Conservation (phyloP, 2,329 filamentous ascomycete genomes). For the Cytospora piceae region DNA sequence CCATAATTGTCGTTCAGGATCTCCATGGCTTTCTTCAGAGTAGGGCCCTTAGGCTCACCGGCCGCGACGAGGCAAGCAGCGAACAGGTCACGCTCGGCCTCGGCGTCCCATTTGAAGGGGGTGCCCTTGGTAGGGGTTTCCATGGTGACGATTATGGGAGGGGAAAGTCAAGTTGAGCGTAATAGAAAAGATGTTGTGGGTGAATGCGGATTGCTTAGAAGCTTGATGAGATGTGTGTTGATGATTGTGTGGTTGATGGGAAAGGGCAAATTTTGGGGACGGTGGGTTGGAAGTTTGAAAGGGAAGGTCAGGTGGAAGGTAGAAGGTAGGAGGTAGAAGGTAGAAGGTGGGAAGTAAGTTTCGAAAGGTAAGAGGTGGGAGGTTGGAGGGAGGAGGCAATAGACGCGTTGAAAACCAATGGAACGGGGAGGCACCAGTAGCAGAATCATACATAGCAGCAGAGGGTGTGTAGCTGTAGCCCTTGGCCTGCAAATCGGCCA, state of each 20-base stretch:
- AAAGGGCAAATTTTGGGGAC: neutral
- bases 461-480: conserved; percentile 47
- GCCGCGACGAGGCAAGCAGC: conserved; percentile 34
- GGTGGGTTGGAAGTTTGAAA: conserved; percentile 10
- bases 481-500: conserved; percentile 33
- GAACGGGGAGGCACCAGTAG: conserved; percentile 2
- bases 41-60: conserved; percentile 34
- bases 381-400: neutral
- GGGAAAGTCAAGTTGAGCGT: neutral
- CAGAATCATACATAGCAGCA: conserved; percentile 45
- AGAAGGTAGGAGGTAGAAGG: neutral
- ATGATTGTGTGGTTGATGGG: neutral
- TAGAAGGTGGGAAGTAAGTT: neutral
- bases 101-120: conserved; percentile 37
- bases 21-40: conserved; percentile 33
- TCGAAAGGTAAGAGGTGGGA: neutral
- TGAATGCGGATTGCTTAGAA: neutral
- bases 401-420: conserved; percentile 8
- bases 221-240: neutral
- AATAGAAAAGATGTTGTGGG: neutral
- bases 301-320: neutral
- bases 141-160: conserved; percentile 17
- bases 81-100: conserved; percentile 38
- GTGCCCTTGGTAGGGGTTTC: conserved; percentile 18
- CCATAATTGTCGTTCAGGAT: conserved; percentile 32